A percentile compares a stretch with the other conserved stretches of the same genome.
These are phyloP conservation scores for Tricholoma matsutake DNA, from an alignment of 768 basidiomycete genomes.

Conservation along the genomic window DNA sequence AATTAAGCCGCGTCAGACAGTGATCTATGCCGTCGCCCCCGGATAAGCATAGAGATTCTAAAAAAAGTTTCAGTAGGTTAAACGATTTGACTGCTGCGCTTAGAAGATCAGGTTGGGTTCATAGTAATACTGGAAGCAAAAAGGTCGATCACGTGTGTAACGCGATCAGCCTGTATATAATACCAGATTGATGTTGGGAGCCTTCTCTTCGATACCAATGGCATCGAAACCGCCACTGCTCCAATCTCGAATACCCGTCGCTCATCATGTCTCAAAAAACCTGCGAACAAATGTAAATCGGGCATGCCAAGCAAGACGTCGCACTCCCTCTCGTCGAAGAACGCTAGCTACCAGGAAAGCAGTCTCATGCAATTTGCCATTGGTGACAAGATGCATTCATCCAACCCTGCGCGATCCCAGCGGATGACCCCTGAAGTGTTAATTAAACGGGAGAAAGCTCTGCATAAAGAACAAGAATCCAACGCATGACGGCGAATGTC, in stretches of 20 bases:
- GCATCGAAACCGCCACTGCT: conserved; percentile 6
- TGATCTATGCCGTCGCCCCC: too few species aligned
- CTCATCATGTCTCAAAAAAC: conserved; percentile 28
- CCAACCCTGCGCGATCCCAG: conserved; percentile 34
- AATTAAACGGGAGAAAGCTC: conserved; percentile 32
- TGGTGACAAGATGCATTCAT: conserved; percentile 12
- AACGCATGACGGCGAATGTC: conserved; percentile 34
- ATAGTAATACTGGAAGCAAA: too few species aligned
- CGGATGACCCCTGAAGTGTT: conserved; percentile 40
- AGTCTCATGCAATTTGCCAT: conserved; percentile 1
- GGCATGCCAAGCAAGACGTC: conserved; percentile 1
- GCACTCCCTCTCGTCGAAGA: conserved; percentile 4
- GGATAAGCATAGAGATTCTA: too few species aligned
- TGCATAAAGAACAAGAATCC: conserved; percentile 40
- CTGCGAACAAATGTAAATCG: too few species aligned
- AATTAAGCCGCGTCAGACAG: too few species aligned
- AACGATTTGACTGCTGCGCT: too few species aligned
- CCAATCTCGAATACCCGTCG: conserved; percentile 16
- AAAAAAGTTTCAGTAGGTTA: too few species aligned
- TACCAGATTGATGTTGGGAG: too few species aligned
- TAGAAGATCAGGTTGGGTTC: too few species aligned
- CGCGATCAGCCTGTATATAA: too few species aligned
- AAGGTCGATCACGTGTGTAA: too few species aligned
- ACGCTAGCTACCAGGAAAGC: conserved; percentile 8
- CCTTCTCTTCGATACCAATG: conserved; percentile 19